A percentile compares a stretch with the other conserved stretches of the same genome.
phyloP scores from a whole-genome alignment of 2,329 filamentous ascomycete genomes.

The Coniella lustricola region DNA sequence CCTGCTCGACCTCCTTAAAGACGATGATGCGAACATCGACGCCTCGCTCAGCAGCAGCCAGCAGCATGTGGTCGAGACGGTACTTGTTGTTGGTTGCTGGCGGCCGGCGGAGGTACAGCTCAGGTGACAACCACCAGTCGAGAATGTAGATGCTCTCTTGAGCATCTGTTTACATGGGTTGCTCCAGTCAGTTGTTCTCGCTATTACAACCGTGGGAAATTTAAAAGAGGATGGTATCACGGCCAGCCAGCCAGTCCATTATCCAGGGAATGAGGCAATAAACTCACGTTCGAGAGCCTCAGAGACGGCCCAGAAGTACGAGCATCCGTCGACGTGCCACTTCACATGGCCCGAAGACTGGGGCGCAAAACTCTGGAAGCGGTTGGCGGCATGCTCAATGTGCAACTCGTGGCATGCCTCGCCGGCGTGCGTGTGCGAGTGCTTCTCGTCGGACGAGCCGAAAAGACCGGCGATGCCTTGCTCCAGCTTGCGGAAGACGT shows the following conservation, averaged over 20 bases:
- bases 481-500: slow-evolving; percentile 38
- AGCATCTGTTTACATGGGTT: slow-evolving; percentile 42
- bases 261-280: neutral
- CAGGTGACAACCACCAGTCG: slow-evolving; percentile 86
- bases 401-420: slow-evolving; percentile 35
- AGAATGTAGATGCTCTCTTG: slow-evolving; percentile 75
- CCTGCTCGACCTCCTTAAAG: slow-evolving; percentile 84
- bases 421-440: slow-evolving; percentile 38
- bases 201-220: neutral
- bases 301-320: slow-evolving; percentile 81
- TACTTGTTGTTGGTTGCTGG: slow-evolving; percentile 77
- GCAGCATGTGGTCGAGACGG: slow-evolving; percentile 74
- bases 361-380: slow-evolving; percentile 65
- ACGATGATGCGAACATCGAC: slow-evolving; percentile 82
- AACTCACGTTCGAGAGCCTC: slow-evolving; percentile 60
- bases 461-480: slow-evolving; percentile 33
- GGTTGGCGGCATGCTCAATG: slow-evolving; percentile 39
- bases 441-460: slow-evolving; percentile 30
- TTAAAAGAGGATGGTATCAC: neutral
- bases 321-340: slow-evolving; percentile 81
- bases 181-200: neutral
- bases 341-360: slow-evolving; percentile 68
- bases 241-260: neutral
- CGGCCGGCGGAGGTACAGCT: slow-evolving; percentile 78
- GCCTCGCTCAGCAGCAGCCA: slow-evolving; percentile 74